Percentiles rank a stretch among this genome's conserved stretches.
Conservation (phyloP, 2,329 filamentous ascomycete species). For the Incumbomyces delicatus region DNA sequence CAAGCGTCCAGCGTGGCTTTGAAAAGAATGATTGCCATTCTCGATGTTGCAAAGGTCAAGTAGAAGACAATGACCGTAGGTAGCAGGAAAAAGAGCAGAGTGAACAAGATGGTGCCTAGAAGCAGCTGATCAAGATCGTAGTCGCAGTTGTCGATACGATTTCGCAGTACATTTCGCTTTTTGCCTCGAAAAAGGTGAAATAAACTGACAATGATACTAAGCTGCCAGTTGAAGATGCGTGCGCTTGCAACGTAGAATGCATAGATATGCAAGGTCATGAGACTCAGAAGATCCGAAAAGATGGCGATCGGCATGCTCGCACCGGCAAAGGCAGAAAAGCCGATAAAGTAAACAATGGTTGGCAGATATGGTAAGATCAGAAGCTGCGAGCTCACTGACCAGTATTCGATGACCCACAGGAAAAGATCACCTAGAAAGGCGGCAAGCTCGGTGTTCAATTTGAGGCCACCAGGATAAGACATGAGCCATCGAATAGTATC, state of each 20-base stretch:
- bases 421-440: constrained; percentile 93
- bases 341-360: constrained; percentile 80
- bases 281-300: constrained; percentile 84
- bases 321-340: constrained; percentile 87
- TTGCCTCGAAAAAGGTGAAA: constrained; percentile 98
- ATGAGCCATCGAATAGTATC: constrained; percentile 91
- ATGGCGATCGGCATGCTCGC: constrained; percentile 95
- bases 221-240: constrained; percentile 96
- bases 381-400: constrained; percentile 54
- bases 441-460: constrained; percentile 87
- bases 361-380: constrained; percentile 74
- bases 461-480: constrained; percentile 88
- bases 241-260: constrained; percentile 96
- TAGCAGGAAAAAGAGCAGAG: constrained; percentile 83
- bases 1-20: constrained; percentile 88
- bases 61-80: constrained; percentile 96
- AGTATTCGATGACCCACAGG: constrained; percentile 97
- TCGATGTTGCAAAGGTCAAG: constrained; percentile 83
- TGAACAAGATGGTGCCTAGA: constrained; percentile 92
- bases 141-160: constrained; percentile 96
- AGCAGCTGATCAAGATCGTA: constrained; percentile 96
- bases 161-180: constrained; percentile 92
- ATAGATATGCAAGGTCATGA: constrained; percentile 92
- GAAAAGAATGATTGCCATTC: constrained; percentile 88
- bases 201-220: constrained; percentile 91